phyloP scores from a whole-genome alignment of 2,329 filamentous ascomycete genomes.

The Orbilia ellipsospora region DNA sequence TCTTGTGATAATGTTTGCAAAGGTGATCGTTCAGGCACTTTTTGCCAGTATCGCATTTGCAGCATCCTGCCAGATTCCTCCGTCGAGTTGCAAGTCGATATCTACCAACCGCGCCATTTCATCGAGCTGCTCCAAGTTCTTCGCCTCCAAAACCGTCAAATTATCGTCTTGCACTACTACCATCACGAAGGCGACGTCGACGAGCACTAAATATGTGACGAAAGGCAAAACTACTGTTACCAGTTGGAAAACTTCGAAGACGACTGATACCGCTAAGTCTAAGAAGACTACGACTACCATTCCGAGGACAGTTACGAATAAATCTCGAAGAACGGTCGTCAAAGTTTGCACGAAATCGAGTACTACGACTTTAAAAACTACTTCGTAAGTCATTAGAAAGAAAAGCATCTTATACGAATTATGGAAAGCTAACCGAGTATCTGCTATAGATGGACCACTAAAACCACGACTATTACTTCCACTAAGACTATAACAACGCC shows the following conservation, averaged over 20 bases:
- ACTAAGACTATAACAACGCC: conserved; percentile 1
- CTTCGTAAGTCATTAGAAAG: conserved; percentile 1
- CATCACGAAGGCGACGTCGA: conserved; percentile 8
- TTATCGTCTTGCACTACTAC: conserved; percentile 8
- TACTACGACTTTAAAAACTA: not conserved
- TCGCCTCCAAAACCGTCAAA: conserved; percentile 1
- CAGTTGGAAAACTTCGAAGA: conserved; percentile 5
- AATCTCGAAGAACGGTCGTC: not conserved
- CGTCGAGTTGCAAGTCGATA: conserved; percentile 11
- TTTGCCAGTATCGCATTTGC: conserved; percentile 1
- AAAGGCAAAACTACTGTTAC: conserved; percentile 12
- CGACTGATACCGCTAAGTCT: not conserved
- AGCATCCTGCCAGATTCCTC: not conserved
- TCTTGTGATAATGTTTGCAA: not conserved
- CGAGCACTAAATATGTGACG: conserved; percentile 8
- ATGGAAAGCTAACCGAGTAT: no score
- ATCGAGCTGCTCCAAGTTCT: conserved; percentile 13
- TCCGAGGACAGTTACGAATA: not conserved
- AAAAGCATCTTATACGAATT: no score
- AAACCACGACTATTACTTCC: not conserved
- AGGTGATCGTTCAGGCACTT: not conserved
- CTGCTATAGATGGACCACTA: conserved; percentile 3
- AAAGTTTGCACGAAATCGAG: not conserved
- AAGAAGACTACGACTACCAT: not conserved
- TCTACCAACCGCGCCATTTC: not conserved